Evolutionary conservation across 1,284 basidiomycete genomes (phyloP), one percentile per base, ranked within the genome.

Genomic region (Cryptococcus sp.): DNA sequence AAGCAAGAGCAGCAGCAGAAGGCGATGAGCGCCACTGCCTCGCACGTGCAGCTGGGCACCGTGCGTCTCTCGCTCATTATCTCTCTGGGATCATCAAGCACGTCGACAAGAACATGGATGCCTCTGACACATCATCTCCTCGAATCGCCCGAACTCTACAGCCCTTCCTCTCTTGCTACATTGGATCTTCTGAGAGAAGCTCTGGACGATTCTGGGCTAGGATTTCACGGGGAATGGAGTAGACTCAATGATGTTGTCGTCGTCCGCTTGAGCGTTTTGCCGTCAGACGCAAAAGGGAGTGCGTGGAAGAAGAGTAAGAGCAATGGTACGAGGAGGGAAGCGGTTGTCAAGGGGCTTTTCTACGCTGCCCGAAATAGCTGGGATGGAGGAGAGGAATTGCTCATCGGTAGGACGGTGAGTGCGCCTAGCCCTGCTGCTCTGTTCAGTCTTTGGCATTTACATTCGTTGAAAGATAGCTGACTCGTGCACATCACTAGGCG

Each of bases 321-420:
- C n/a, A n/a, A n/a, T n/a, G 16, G 48, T 19, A 45, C 22, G 17
- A 25, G 41, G 3, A 56, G 58, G 50, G 61, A 59, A 37, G 39
- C 25, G 22, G 37, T 53, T 2, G 26, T 63, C 1, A 55, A 55
- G 22, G 34, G 48, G 8, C 50, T 63, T 10, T 48, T 63, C 22
- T 37, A 26, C 4, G 46, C 25, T 23, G 25, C 50, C 3, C 11
- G 46, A 1, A 52, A 37, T 22, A 37, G 15, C 1, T 62, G 61
- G 61, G 55, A 55, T 13, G 20, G 3, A 10, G 8, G 26, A 22
- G 55, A 50, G 16, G 38, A 41, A 16, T 39, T 16, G 17, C 37
- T 63, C 40, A 26, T 63, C 44, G 46, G n/a, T 5, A 17, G 43
- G 16, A 59, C 26, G 17, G 61, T 60, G 38, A 52, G 61, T 59